Base-by-base conservation (phyloP, 2,329 filamentous ascomycete genomes). In the Rutstroemia sp. region DNA sequence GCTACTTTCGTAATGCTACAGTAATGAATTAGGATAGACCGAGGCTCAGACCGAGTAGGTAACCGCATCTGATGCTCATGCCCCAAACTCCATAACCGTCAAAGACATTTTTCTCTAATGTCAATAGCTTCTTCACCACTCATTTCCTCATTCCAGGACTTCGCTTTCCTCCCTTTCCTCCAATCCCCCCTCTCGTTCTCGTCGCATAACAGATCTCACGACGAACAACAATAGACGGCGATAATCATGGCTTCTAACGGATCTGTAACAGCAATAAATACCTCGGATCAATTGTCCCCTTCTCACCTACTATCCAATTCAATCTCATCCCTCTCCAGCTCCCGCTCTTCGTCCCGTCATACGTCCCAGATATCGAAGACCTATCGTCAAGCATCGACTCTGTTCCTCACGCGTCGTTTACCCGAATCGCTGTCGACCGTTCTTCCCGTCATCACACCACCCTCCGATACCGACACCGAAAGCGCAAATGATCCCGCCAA, bases 351-450 rank as follows among this genome's bases (percentile, higher is more conserved):
- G 23, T 73, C 79, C 44, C 84, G 85, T 53, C 82, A 84, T 54
- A 78, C 84, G 46, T 79, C 84, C 45, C 83, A 88, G 67, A 88
- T 96, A 67, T 94, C 92, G 64, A 94, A 94, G 73, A 88, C 88
- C 30, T 97, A 97, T 75, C 89, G 92, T 63, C 91, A 96, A 75
- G 89, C 94, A 34, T 95, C 91, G 6, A 92, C 94, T 62, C 81
- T 97, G 23, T 99, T 95, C 74, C 80, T 99, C 58, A 99, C 94
- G 71, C 91, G 94, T 71, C 88, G 92, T 48, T 78, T 97, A 54
- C 88, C 90, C 64, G 94, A 99, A 73, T 89, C 92, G 0, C 78
- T 96, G 30, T 88, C 89, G 21, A 91, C 88, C 4, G 81, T 99
- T 52, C 78, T 92, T 48, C 89, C 92, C 8, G 80, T 96, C 59